Evolutionary conservation across 2,329 filamentous ascomycete species (phyloP).

Genomic region (Fusarium metavorans): DNA sequence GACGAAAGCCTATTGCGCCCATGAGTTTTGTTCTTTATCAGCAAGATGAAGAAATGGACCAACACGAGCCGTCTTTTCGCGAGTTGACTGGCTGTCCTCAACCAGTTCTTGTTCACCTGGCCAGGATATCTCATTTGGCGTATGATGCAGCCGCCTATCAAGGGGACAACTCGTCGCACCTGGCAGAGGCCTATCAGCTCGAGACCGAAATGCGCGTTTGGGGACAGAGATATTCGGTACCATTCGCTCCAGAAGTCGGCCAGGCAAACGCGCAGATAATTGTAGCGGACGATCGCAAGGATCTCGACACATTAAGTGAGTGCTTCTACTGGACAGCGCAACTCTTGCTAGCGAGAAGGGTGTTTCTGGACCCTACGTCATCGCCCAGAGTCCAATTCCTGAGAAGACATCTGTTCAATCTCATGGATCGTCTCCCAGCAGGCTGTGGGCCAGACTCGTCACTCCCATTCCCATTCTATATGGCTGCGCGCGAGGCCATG

Average conservation of each 20-base stretch:
- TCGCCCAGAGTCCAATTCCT: neutral
- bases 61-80: neutral
- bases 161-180: neutral
- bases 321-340: slow-evolving; percentile 2
- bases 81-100: neutral
- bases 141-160: neutral
- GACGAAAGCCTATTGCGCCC: neutral
- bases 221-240: neutral
- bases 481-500: neutral
- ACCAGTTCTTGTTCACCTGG: neutral
- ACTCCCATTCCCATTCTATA: neutral
- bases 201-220: neutral
- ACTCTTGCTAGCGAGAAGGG: neutral
- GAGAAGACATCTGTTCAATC: neutral
- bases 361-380: neutral
- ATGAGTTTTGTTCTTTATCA: neutral
- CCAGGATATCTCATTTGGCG: neutral
- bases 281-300: neutral
- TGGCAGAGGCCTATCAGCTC: neutral
- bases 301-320: neutral
- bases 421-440: neutral
- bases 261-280: neutral
- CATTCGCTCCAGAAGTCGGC: neutral
- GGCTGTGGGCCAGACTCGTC: neutral
- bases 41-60: neutral